A percentile compares a stretch with the other conserved stretches of the same genome.
phyloP scores from a whole-genome alignment of 192 early-diverging fungal species.

The Coemansia sp. region DNA sequence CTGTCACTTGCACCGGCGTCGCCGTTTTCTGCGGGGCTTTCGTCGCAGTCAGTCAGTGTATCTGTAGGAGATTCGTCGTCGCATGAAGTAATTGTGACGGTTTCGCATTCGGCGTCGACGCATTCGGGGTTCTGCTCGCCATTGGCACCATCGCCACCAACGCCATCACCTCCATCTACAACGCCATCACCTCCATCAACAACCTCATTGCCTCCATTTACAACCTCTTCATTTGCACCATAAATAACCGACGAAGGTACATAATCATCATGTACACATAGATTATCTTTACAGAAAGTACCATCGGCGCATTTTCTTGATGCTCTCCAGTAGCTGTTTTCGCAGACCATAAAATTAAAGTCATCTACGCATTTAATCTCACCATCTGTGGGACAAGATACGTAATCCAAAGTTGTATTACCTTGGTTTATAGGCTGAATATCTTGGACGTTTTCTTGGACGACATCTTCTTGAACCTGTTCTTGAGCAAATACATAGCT shows the following conservation, averaged over 20 bases:
- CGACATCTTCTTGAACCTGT: too few species aligned
- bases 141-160: too few species aligned
- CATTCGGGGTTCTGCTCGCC: too few species aligned
- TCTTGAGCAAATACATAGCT: too few species aligned
- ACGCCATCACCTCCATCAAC: neutral
- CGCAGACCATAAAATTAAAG: constrained; percentile 9
- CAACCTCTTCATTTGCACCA: neutral
- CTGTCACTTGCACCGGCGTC: neutral
- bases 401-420: neutral
- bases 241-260: constrained; percentile 1
- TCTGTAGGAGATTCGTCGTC: neutral
- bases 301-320: neutral
- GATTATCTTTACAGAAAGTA: constrained; percentile 4
- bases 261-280: neutral
- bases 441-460: too few species aligned
- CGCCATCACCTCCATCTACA: neutral
- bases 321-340: constrained; percentile 11
- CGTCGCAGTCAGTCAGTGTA: neutral
- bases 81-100: neutral
- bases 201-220: too few species aligned
- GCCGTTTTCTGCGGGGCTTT: neutral
- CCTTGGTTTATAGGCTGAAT: too few species aligned
- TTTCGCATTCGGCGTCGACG: neutral
- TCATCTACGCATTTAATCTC: constrained; percentile 1
- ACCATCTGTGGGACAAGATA: neutral